A percentile compares a stretch with the other conserved stretches of the same genome.
phyloP scores from a whole-genome alignment of 1,139 yeast species.

The Hyphopichia khmerensis region DNA sequence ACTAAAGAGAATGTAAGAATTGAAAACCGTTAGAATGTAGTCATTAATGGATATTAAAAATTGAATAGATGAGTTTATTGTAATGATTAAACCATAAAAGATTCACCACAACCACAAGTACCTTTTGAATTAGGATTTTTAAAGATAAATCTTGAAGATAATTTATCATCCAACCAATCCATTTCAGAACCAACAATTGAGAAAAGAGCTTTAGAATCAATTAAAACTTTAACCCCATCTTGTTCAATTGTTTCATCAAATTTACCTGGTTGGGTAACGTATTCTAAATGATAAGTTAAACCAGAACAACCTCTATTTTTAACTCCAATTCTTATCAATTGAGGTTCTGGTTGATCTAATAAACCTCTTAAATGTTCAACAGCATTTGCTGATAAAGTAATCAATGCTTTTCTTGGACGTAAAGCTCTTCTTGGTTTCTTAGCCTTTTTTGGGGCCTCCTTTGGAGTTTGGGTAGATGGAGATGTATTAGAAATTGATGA shows the following conservation, averaged over 20 bases:
- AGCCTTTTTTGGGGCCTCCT: slow-evolving; percentile 14
- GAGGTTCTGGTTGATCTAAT: slow-evolving; percentile 79
- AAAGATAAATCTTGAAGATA: slow-evolving; percentile 86
- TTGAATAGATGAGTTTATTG: background rate
- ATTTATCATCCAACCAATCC: slow-evolving; percentile 97
- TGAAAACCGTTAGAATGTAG: background rate
- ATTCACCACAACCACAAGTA: slow-evolving; percentile 98
- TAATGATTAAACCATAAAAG: slow-evolving; percentile 69
- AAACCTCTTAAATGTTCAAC: slow-evolving; percentile 65
- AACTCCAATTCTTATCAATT: slow-evolving; percentile 90
- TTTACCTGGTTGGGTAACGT: slow-evolving; percentile 85
- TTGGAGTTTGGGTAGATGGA: slow-evolving; percentile 7
- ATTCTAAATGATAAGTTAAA: slow-evolving; percentile 84
- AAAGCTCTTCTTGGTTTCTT: slow-evolving; percentile 64
- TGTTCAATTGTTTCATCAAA: slow-evolving; percentile 92
- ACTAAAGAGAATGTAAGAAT: background rate
- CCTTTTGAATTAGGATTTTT: slow-evolving; percentile 96
- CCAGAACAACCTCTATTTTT: slow-evolving; percentile 97
- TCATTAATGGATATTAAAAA: too few relatives aligned
- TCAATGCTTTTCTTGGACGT: slow-evolving; percentile 83
- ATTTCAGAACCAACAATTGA: slow-evolving; percentile 95
- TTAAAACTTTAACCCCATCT: slow-evolving; percentile 88
- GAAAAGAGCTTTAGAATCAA: slow-evolving; percentile 93
- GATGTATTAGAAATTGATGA: slow-evolving; percentile 8
- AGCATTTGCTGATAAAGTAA: slow-evolving; percentile 74